phyloP scores from a whole-genome alignment of 176 grass and related monocot genomes.

The Bolboschoenus planiculmis region DNA sequence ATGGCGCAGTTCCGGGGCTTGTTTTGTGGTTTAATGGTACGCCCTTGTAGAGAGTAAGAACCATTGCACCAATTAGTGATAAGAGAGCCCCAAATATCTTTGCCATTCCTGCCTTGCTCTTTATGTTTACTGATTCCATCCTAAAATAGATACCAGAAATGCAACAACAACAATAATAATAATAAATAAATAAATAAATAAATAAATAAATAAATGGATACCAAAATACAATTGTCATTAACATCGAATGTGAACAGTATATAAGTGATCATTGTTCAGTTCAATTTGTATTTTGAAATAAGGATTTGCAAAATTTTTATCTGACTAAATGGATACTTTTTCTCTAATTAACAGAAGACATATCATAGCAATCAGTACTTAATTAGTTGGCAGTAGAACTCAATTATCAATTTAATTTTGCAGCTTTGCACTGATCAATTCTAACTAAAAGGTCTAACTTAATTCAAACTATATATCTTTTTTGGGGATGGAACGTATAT shows the following conservation, averaged over 20 bases:
- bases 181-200: no score
- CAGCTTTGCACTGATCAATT: not conserved
- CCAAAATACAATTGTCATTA: not conserved
- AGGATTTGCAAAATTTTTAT: not conserved
- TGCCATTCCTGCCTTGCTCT: conserved; percentile 35
- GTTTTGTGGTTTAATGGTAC: conserved; percentile 23
- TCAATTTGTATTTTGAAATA: not conserved
- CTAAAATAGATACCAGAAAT: not conserved
- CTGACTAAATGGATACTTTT: not conserved
- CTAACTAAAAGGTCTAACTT: not conserved
- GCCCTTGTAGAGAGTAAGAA: conserved; percentile 61
- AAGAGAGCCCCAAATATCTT: conserved; percentile 47
- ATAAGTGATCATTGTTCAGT: not conserved
- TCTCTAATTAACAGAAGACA: not conserved
- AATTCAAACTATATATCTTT: not conserved
- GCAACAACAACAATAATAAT: no score
- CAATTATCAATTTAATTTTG: not conserved
- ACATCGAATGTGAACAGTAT: not conserved
- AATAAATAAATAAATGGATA: no score
- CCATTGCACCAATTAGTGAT: conserved; percentile 41
- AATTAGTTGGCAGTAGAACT: not conserved
- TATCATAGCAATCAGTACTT: no score
- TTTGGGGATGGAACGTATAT: not conserved
- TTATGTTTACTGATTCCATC: conserved; percentile 44
- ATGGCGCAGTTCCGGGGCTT: not conserved